Percentiles rank a stretch among this genome's conserved stretches.
Conservation (phyloP, 768 basidiomycete species). For the Boletus bicolor region DNA sequence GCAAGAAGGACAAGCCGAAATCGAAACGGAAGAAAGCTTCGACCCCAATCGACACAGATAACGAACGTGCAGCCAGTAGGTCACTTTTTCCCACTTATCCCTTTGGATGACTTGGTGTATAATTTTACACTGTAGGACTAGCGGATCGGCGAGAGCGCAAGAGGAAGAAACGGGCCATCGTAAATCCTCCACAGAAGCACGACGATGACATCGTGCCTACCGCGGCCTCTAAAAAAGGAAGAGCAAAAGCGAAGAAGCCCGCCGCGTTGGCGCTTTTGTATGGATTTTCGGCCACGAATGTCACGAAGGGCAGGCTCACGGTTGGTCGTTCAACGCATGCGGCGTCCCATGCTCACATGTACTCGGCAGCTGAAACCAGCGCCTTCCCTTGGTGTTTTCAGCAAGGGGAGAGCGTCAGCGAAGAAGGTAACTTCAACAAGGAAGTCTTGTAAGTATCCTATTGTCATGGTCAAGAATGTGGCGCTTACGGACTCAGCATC, state of each 20-base stretch:
- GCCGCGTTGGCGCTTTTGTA: constrained; percentile 36
- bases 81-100: background rate
- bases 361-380: constrained; percentile 28
- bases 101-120: background rate
- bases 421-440: constrained; percentile 16
- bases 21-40: constrained; percentile 23
- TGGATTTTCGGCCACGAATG: constrained; percentile 37
- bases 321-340: constrained; percentile 15
- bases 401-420: constrained; percentile 35
- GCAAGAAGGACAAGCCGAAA: constrained; percentile 22
- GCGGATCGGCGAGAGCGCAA: constrained; percentile 64
- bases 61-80: constrained; percentile 39
- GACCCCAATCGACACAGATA: constrained; percentile 25
- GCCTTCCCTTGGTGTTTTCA: constrained; percentile 34
- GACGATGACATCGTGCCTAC: constrained; percentile 2
- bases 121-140: constrained; percentile 43
- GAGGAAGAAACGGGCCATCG: constrained; percentile 53
- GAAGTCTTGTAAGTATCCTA: constrained; percentile 13
- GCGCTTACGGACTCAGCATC: constrained; percentile 12
- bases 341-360: constrained; percentile 1
- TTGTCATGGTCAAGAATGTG: background rate
- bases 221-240: constrained; percentile 11
- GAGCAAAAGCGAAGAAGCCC: constrained; percentile 21
- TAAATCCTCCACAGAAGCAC: constrained; percentile 28
- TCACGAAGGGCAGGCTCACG: constrained; percentile 36